phyloP scores from a whole-genome alignment of 768 basidiomycete species.

The Lentinus brumalis region DNA sequence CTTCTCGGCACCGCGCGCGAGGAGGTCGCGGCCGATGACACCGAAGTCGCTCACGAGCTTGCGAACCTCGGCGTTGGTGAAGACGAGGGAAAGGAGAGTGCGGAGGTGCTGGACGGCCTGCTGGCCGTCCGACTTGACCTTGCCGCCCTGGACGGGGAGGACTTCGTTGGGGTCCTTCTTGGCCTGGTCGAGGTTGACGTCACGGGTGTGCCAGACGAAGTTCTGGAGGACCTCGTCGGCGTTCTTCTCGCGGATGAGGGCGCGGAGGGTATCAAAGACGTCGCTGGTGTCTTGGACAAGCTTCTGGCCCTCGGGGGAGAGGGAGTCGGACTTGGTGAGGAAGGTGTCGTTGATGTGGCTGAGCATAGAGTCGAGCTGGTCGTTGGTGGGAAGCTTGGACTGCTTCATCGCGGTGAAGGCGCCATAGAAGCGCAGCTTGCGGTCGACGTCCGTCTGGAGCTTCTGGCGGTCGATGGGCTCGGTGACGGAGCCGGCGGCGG shows the following conservation, averaged over 20 bases:
- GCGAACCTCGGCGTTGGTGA: constrained; percentile 91
- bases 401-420: constrained; percentile 79
- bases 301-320: constrained; percentile 76
- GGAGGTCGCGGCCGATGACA: constrained; percentile 79
- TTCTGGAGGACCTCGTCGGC: constrained; percentile 91
- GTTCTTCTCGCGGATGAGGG: constrained; percentile 81
- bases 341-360: constrained; percentile 58
- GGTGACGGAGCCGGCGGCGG: constrained; percentile 60
- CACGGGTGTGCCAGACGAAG: constrained; percentile 80
- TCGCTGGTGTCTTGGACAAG: constrained; percentile 75
- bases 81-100: constrained; percentile 83
- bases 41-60: constrained; percentile 83
- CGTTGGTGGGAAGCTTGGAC: constrained; percentile 80
- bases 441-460: constrained; percentile 75
- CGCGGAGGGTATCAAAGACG: constrained; percentile 72
- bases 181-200: constrained; percentile 45
- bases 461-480: constrained; percentile 60
- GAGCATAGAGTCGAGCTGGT: constrained; percentile 76
- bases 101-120: constrained; percentile 83
- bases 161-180: constrained; percentile 45
- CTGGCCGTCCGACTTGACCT: constrained; percentile 25
- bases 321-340: constrained; percentile 54
- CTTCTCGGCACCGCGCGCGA: constrained; percentile 67
- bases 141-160: constrained; percentile 52
- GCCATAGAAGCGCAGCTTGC: constrained; percentile 83